Percentiles rank a stretch among this genome's conserved stretches.
phyloP scores from a whole-genome alignment of 1,139 yeast genomes.

The Debaryomycetaceae sp. region DNA sequence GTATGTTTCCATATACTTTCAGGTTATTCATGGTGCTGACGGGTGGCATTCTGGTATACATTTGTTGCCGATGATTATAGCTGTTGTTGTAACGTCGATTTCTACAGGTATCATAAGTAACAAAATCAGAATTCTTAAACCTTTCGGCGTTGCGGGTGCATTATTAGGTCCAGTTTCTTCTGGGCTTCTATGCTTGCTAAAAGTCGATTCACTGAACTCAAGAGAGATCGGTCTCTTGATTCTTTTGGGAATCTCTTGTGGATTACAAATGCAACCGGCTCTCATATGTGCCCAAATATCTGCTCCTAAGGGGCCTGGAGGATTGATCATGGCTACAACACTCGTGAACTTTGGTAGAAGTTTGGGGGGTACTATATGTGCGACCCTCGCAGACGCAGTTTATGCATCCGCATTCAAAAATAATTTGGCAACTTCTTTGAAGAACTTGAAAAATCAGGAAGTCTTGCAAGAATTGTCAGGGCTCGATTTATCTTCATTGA shows the following conservation, averaged over 20 bases:
- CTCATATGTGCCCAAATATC: conserved; percentile 22
- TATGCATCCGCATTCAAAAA: conserved; percentile 28
- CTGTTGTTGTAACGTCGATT: conserved; percentile 30
- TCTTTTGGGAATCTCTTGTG: conserved; percentile 25
- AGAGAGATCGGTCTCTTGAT: conserved; percentile 35
- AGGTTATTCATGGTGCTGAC: conserved; percentile 27
- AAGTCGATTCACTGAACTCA: conserved; percentile 24
- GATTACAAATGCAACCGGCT: conserved; percentile 24
- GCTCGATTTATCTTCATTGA: conserved; percentile 13
- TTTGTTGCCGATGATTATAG: conserved; percentile 34
- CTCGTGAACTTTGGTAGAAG: conserved; percentile 29
- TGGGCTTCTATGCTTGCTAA: conserved; percentile 30
- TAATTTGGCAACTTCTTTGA: conserved; percentile 13
- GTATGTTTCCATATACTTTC: conserved; percentile 36
- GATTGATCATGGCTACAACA: conserved; percentile 33
- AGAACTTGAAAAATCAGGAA: conserved; percentile 11
- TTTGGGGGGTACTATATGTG: conserved; percentile 29
- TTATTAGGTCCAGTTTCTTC: conserved; percentile 29
- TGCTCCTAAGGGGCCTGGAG: conserved; percentile 30
- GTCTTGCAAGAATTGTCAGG: conserved; percentile 17
- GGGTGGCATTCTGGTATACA: conserved; percentile 40
- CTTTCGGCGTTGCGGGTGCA: conserved; percentile 24
- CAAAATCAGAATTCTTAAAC: conserved; percentile 29
- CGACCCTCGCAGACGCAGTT: conserved; percentile 31
- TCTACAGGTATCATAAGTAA: conserved; percentile 26